Percentiles rank a stretch among this genome's conserved stretches.
Conservation (phyloP, 2,329 filamentous ascomycete species). For the Colletotrichum sp. region DNA sequence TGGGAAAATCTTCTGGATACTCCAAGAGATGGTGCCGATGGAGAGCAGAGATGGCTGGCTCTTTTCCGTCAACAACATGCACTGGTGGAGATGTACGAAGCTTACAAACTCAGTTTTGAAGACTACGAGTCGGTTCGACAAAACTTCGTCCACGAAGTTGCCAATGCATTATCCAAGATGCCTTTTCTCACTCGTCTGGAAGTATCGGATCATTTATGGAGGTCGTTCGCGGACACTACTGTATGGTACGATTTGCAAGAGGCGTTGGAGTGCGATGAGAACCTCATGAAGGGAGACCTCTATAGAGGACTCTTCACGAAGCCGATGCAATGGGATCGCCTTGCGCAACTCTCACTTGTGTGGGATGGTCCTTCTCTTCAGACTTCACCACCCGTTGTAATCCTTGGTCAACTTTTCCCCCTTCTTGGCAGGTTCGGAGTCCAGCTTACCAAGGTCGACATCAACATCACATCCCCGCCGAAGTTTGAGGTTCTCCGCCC, state of each 20-base stretch:
- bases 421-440: not conserved
- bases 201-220: rapidly evolving
- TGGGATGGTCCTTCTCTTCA: rapidly evolving
- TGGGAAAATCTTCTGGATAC: rapidly evolving
- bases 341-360: rapidly evolving
- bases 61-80: not conserved
- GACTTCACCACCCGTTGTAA: not conserved
- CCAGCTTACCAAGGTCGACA: not conserved
- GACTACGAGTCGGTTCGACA: no score
- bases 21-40: rapidly evolving
- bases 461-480: not conserved
- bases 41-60: not conserved
- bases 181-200: not conserved
- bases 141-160: not conserved
- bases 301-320: rapidly evolving
- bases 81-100: not conserved
- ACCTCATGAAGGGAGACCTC: rapidly evolving
- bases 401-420: rapidly evolving
- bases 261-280: rapidly evolving
- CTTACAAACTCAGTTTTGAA: no score
- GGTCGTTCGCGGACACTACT: no score
- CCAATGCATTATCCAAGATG: rapidly evolving
- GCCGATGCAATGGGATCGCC: not conserved
- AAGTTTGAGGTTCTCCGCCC: rapidly evolving
- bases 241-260: no score